These are phyloP conservation scores for Tremella fuciformis DNA, from an alignment of 768 basidiomycete genomes.

Conservation along the genomic window DNA sequence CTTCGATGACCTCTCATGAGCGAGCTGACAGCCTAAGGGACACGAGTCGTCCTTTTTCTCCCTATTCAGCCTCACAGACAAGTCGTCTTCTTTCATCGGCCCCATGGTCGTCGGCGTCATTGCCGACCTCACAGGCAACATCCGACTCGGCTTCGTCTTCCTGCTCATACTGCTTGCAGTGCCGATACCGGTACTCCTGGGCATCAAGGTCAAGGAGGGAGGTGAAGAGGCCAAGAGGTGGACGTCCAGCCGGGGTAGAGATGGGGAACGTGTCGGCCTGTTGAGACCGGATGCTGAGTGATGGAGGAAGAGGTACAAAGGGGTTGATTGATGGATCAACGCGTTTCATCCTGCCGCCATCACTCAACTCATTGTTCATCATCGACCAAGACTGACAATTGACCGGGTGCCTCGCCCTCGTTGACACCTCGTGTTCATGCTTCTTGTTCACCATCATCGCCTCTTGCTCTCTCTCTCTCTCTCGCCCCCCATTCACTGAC, in stretches of 20 bases:
- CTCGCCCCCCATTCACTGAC: too few relatives aligned
- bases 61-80: constrained; percentile 75
- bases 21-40: constrained; percentile 51
- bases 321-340: too few relatives aligned
- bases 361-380: too few relatives aligned
- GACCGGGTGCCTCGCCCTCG: too few relatives aligned
- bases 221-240: constrained; percentile 56
- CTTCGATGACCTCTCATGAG: background rate
- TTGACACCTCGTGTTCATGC: too few relatives aligned
- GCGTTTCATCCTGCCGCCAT: too few relatives aligned
- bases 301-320: too few relatives aligned
- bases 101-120: constrained; percentile 84
- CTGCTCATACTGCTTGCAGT: constrained; percentile 75
- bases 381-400: too few relatives aligned
- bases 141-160: constrained; percentile 87
- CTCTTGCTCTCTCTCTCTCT: too few relatives aligned
- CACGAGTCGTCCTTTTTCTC: constrained; percentile 87
- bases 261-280: constrained; percentile 1
- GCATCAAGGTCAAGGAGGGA: constrained; percentile 70
- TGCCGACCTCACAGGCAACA: constrained; percentile 83
- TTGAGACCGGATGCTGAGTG: background rate
- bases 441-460: too few relatives aligned
- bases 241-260: constrained; percentile 8
- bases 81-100: constrained; percentile 90
- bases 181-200: constrained; percentile 69